Conservation (phyloP, 768 basidiomycete species). For the Pleurotus djamor region DNA sequence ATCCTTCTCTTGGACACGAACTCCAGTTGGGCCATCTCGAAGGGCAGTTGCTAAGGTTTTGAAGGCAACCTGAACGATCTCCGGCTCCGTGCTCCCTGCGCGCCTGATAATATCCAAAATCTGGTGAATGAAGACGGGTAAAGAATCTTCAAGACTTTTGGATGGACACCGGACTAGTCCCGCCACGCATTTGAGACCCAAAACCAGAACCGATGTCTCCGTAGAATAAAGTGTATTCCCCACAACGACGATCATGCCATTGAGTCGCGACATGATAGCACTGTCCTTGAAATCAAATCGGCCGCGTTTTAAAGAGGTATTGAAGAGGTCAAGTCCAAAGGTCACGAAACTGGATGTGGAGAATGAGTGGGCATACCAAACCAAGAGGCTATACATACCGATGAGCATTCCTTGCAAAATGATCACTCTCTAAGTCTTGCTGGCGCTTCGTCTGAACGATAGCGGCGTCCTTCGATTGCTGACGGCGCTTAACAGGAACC, state of each 20-base stretch:
- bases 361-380: not conserved
- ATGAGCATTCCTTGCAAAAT: constrained; percentile 86
- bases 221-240: constrained; percentile 92
- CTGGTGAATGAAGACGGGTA: constrained; percentile 83
- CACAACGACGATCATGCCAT: constrained; percentile 81
- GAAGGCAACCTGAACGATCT: constrained; percentile 85
- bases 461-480: constrained; percentile 46
- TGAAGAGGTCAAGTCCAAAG: constrained; percentile 90
- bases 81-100: constrained; percentile 85
- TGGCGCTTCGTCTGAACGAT: constrained; percentile 82
- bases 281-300: constrained; percentile 83
- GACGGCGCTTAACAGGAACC: constrained; percentile 34
- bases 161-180: constrained; percentile 84
- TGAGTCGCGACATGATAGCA: constrained; percentile 76
- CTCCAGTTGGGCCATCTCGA: constrained; percentile 74
- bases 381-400: constrained; percentile 44
- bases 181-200: constrained; percentile 78
- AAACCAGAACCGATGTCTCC: constrained; percentile 67
- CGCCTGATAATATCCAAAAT: constrained; percentile 81
- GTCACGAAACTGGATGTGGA: constrained; percentile 65
- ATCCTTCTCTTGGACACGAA: constrained; percentile 87
- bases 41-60: constrained; percentile 83
- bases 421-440: constrained; percentile 48
- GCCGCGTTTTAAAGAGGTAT: constrained; percentile 81
- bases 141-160: constrained; percentile 66